Percentiles rank a stretch among this genome's conserved stretches.
Evolutionary conservation across 2,329 filamentous ascomycete species (phyloP).

Genomic region (Rutstroemia sp.): DNA sequence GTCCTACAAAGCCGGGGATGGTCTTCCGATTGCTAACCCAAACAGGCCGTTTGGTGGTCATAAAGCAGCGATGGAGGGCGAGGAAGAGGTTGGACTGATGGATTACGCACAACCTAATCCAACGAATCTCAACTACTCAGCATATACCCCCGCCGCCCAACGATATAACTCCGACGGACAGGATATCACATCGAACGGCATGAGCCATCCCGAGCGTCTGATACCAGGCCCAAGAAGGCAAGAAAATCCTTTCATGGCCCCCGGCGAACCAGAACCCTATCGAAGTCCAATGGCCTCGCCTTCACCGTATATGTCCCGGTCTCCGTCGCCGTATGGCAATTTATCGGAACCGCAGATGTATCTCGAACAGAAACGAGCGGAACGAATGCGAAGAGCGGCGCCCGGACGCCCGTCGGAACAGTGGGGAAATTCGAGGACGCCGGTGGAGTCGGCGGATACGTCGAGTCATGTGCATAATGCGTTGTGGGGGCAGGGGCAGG

Average conservation of each 20-base stretch:
- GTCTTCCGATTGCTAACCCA: conserved; percentile 27
- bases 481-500: not conserved
- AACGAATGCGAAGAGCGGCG: conserved; percentile 9
- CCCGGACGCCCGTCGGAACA: not conserved
- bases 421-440: not conserved
- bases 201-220: conserved; percentile 13
- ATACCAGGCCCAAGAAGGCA: conserved; percentile 9
- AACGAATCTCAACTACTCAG: conserved; percentile 11
- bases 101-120: conserved; percentile 27
- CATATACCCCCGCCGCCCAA: conserved; percentile 25
- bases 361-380: conserved; percentile 15
- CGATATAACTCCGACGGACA: conserved; percentile 25
- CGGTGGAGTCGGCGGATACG: not conserved
- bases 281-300: conserved; percentile 14
- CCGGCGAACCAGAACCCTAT: conserved; percentile 17
- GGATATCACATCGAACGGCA: conserved; percentile 18
- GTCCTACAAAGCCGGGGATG: conserved; percentile 16
- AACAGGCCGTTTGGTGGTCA: conserved; percentile 24
- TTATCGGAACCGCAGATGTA: conserved; percentile 15
- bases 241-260: conserved; percentile 18
- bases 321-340: not conserved
- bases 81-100: conserved; percentile 27
- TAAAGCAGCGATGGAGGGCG: conserved; percentile 13
- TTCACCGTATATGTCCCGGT: conserved; percentile 5
- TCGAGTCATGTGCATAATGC: not conserved